Evolutionary conservation across 2,329 filamentous ascomycete genomes (phyloP).

Genomic region (Alternaria ventricosa): DNA sequence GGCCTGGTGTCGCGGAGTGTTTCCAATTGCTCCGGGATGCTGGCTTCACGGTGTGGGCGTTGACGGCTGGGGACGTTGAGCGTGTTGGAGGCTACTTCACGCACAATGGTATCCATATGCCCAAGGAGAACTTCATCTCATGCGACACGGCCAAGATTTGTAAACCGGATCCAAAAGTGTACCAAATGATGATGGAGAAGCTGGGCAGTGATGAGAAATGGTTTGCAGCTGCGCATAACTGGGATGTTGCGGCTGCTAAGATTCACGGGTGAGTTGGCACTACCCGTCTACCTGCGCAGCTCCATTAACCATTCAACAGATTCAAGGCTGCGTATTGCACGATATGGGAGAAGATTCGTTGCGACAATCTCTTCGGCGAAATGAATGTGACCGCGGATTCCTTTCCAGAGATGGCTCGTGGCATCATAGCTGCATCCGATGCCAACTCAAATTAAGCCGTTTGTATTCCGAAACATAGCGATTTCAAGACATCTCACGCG

Average conservation of each 20-base stretch:
- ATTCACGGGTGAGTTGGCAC: neutral
- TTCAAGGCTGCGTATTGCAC: neutral
- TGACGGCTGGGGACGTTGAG: neutral
- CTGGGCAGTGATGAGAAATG: neutral
- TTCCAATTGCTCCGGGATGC: neutral
- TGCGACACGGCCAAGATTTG: neutral
- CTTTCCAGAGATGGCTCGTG: neutral
- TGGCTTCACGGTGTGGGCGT: neutral
- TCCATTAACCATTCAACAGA: neutral
- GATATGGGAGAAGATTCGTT: neutral
- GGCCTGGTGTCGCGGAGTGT: neutral
- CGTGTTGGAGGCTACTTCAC: neutral
- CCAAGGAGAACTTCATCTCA: neutral
- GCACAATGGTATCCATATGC: neutral
- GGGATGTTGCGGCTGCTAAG: neutral
- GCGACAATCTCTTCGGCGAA: neutral
- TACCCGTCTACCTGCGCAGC: neutral
- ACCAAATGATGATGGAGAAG: neutral
- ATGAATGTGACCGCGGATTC: neutral
- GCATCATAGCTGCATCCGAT: neutral
- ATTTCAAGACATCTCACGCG: neutral
- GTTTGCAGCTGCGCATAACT: neutral
- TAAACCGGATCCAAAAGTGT: neutral
- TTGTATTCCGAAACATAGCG: neutral
- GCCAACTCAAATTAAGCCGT: neutral